These are phyloP conservation scores for Fusarium clavum DNA, from an alignment of 2,329 filamentous ascomycete species.

Conservation along the genomic window DNA sequence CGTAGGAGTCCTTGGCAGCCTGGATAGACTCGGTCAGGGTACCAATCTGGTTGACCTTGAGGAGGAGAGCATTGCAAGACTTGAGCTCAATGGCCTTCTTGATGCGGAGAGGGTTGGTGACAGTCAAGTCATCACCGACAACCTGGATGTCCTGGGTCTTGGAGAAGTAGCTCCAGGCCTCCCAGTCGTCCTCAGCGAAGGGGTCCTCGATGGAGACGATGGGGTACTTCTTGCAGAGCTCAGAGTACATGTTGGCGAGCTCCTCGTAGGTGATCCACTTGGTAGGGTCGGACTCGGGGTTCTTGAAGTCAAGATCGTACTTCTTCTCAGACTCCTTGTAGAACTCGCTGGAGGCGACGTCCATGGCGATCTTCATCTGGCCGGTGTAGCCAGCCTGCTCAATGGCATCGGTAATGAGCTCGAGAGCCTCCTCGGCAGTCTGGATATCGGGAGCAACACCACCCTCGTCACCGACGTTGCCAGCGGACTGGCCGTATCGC, in stretches of 20 bases:
- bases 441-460: slow-evolving; percentile 99
- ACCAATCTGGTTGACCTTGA: slow-evolving; percentile 99
- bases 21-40: slow-evolving; percentile 99
- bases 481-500: slow-evolving; percentile 98
- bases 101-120: slow-evolving; percentile 98
- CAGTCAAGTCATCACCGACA: slow-evolving; percentile 97
- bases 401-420: slow-evolving; percentile 94
- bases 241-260: slow-evolving; percentile 90
- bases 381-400: slow-evolving; percentile 95
- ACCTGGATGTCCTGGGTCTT: slow-evolving; percentile 99
- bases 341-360: slow-evolving; percentile 99
- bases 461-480: slow-evolving; percentile 99
- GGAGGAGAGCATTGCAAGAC: slow-evolving; percentile 96
- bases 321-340: slow-evolving; percentile 98
- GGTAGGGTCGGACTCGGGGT: slow-evolving; percentile 92
- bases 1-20: slow-evolving; percentile 98
- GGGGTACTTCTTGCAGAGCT: slow-evolving; percentile 92
- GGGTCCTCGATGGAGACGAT: slow-evolving; percentile 99
- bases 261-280: slow-evolving; percentile 99
- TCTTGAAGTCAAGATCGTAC: slow-evolving; percentile 99
- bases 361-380: slow-evolving; percentile 98
- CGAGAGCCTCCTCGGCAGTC: slow-evolving; percentile 94
- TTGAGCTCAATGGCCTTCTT: slow-evolving; percentile 99
- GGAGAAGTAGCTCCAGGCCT: slow-evolving; percentile 99
- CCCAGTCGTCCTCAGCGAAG: slow-evolving; percentile 99